Base-by-base conservation (phyloP, 768 basidiomycete genomes). In the Boletus sp. region DNA sequence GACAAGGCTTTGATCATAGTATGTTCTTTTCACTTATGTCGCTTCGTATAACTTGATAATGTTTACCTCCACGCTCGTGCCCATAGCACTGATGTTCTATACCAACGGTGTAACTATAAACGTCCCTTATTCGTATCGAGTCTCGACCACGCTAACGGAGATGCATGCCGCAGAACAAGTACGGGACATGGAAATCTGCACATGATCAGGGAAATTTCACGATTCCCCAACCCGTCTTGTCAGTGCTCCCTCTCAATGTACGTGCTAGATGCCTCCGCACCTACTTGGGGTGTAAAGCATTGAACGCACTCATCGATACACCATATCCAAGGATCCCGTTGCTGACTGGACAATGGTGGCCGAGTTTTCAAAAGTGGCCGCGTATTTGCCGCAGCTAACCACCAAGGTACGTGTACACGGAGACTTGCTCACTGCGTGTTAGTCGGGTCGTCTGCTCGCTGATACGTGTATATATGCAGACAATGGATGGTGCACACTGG, bases 1-100 rank as follows among this genome's bases (percentile, higher is more conserved):
- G 73, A 10, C 84, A 83, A 60, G 83, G 84, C 0, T 89, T 90
- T 63, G 72, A 75, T 50, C 66, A 83, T 54, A 86, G 89, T 89
- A 60, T 24, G 85, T 73, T 12, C n/a, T 32, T 30, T 49, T 1
- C 6, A 11, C 8, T 12, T 8, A 42, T 30, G 12, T 20, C 10
- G 9, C 1, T 28, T 29, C 20, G 37, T 42, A 18, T 17, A 15
- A 20, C 9, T n/a, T 5, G 15, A 53, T 18, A 4, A 32, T 33
- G 29, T 17, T 14, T 6, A 39, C 8, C 18, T 15, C 4, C 11
- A 36, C 20, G 5, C 41, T 33, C 11, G 14, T 41, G 37, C 28
- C 7, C 14, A 7, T 55, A 90, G 88, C 84, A 17, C 66, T 90
- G 8, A 78, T 86, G 59, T 89, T 88, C 59, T 90, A 90, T 66